These are phyloP conservation scores for Melampsora occidentalis DNA, from an alignment of 1,284 basidiomycete species.

Conservation along the genomic window DNA sequence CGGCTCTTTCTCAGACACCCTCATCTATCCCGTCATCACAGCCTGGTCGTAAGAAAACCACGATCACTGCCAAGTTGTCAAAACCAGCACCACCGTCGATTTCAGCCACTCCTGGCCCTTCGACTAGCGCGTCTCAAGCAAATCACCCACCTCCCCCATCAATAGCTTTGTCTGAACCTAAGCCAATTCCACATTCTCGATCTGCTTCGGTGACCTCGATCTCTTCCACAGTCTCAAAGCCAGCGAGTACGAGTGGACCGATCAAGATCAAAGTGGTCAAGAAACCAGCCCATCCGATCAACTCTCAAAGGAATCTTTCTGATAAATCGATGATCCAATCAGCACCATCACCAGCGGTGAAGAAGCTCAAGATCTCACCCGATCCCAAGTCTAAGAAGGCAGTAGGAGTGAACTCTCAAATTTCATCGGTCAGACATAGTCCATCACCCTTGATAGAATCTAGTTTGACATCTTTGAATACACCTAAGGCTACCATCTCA, in stretches of 20 bases:
- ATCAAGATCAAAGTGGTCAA: conserved; percentile 35
- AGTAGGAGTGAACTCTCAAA: background rate
- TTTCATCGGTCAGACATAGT: background rate
- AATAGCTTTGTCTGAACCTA: too few species aligned
- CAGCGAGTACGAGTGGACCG: conserved; percentile 7
- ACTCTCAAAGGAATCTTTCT: background rate
- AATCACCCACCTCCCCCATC: too few species aligned
- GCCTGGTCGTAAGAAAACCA: too few species aligned
- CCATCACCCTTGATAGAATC: background rate
- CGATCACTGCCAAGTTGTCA: too few species aligned
- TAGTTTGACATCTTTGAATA: background rate
- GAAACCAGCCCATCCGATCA: background rate
- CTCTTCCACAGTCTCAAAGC: conserved; percentile 1
- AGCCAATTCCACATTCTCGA: background rate
- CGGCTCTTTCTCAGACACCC: background rate
- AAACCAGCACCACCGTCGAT: too few species aligned
- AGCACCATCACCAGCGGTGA: conserved; percentile 1
- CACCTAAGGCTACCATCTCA: background rate
- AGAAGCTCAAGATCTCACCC: conserved; percentile 3
- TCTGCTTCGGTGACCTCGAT: background rate
- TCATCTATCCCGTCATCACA: too few species aligned
- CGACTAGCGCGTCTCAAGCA: too few species aligned
- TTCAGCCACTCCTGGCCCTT: too few species aligned
- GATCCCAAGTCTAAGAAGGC: background rate
- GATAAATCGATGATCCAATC: background rate